A percentile compares a stretch with the other conserved stretches of the same genome.
Evolutionary conservation across 2,329 filamentous ascomycete species (phyloP).

Genomic region (Claviceps pazoutovae): DNA sequence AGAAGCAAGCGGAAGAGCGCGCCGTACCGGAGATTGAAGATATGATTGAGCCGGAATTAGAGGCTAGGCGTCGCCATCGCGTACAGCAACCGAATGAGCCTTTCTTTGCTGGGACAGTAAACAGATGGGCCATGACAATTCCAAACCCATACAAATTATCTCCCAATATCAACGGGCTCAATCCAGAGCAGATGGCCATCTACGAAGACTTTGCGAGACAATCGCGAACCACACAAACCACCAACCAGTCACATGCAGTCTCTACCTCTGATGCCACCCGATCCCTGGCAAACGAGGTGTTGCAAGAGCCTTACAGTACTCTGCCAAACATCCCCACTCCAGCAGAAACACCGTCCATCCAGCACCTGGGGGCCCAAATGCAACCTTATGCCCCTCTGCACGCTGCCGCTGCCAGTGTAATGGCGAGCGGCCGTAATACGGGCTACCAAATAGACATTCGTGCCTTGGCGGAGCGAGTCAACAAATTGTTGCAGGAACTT

Average conservation of each 20-base stretch:
- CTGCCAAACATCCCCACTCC: slow-evolving; percentile 45
- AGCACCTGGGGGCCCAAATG: slow-evolving; percentile 38
- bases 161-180: slow-evolving; percentile 55
- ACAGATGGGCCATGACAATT: slow-evolving; percentile 85
- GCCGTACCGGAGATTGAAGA: slow-evolving; percentile 91
- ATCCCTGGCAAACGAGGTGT: slow-evolving; percentile 47
- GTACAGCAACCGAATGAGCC: slow-evolving; percentile 65
- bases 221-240: slow-evolving; percentile 46
- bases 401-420: slow-evolving; percentile 18
- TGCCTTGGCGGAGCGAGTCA: slow-evolving; percentile 38
- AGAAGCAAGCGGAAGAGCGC: slow-evolving; percentile 88
- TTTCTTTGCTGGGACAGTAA: slow-evolving; percentile 70
- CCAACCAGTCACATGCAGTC: slow-evolving; percentile 41
- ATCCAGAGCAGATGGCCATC: slow-evolving; percentile 83
- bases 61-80: slow-evolving; percentile 63
- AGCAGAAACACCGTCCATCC: slow-evolving; percentile 43
- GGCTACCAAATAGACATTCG: slow-evolving; percentile 37
- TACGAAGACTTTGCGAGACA: slow-evolving; percentile 94
- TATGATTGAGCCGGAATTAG: slow-evolving; percentile 70
- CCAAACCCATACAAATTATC: slow-evolving; percentile 85
- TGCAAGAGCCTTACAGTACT: slow-evolving; percentile 46
- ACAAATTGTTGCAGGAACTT: slow-evolving; percentile 44
- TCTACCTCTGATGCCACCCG: slow-evolving; percentile 47
- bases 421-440: slow-evolving; percentile 37
- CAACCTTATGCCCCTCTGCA: slow-evolving; percentile 43